Evolutionary conservation across 78 protist genomes (phyloP).

Genomic region (Dictyostelium citrinum): DNA sequence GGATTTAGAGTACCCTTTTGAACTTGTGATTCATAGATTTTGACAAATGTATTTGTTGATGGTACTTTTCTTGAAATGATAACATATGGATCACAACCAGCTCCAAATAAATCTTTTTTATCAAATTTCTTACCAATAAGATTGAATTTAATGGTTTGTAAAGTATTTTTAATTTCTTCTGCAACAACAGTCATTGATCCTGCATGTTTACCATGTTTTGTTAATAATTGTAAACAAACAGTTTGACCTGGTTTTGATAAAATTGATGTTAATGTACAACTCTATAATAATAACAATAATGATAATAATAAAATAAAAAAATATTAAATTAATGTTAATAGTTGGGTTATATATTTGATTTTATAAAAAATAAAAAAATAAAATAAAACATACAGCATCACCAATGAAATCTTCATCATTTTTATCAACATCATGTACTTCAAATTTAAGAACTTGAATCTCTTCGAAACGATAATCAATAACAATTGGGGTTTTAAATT

Average conservation of each 20-base stretch:
- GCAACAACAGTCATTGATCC: conserved; percentile 15
- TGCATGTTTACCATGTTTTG: background rate
- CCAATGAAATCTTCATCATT: conserved; percentile 63
- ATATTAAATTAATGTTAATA: background rate
- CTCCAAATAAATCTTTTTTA: conserved; percentile 59
- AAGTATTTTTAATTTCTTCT: background rate
- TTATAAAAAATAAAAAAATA: background rate
- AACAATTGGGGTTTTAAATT: conserved; percentile 32
- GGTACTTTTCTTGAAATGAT: conserved; percentile 6
- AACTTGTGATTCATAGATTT: conserved; percentile 17
- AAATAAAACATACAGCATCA: background rate
- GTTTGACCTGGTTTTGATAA: conserved; percentile 43
- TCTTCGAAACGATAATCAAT: conserved; percentile 77
- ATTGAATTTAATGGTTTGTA: background rate
- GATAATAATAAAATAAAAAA: background rate
- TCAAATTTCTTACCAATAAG: conserved; percentile 7
- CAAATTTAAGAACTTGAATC: conserved; percentile 36
- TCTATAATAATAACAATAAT: too few relatives aligned
- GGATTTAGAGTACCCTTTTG: conserved; percentile 75
- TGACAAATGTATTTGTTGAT: background rate
- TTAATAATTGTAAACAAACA: background rate
- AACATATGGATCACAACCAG: conserved; percentile 38
- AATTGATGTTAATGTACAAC: conserved; percentile 18
- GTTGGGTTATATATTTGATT: background rate
- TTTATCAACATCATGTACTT: conserved; percentile 70